These are phyloP conservation scores for Exserohilum rostratum DNA, from an alignment of 2,329 filamentous ascomycete genomes.

Conservation along the genomic window DNA sequence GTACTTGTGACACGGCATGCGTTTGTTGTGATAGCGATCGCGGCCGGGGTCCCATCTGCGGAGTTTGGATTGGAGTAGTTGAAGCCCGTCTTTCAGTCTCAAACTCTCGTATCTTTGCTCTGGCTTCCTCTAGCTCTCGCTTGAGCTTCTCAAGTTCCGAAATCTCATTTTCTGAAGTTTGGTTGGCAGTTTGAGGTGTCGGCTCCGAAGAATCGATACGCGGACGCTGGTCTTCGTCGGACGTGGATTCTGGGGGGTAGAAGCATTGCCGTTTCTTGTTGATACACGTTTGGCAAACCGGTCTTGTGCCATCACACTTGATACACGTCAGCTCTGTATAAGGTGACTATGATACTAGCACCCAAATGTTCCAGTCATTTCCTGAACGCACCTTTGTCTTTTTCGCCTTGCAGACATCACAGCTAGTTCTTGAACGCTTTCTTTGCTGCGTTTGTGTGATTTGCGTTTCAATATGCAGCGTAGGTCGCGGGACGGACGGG, in stretches of 20 bases:
- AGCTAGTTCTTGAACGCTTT: slow-evolving; percentile 40
- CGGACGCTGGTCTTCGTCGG: slow-evolving; percentile 27
- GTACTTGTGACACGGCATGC: slow-evolving; percentile 20
- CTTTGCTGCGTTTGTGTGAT: slow-evolving; percentile 18
- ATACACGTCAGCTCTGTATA: slow-evolving; percentile 13
- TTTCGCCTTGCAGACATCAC: slow-evolving; percentile 46
- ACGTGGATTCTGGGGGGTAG: slow-evolving; percentile 32
- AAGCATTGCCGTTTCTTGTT: slow-evolving; percentile 45
- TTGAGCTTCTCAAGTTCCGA: slow-evolving; percentile 45
- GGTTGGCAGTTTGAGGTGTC: slow-evolving; percentile 16
- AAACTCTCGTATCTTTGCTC: slow-evolving; percentile 42
- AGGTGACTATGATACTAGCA: background rate
- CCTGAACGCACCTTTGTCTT: slow-evolving; percentile 43
- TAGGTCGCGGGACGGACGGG: slow-evolving; percentile 1
- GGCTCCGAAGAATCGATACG: slow-evolving; percentile 19
- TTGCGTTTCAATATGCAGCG: slow-evolving; percentile 11
- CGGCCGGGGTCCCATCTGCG: slow-evolving; percentile 25
- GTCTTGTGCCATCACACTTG: slow-evolving; percentile 45
- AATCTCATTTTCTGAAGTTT: slow-evolving; percentile 27
- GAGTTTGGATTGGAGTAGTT: slow-evolving; percentile 34
- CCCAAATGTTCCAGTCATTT: background rate
- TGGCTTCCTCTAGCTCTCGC: slow-evolving; percentile 46
- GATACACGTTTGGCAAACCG: slow-evolving; percentile 42
- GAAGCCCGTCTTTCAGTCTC: slow-evolving; percentile 41
- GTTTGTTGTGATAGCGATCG: slow-evolving; percentile 18